A percentile compares a stretch with the other conserved stretches of the same genome.
Conservation (phyloP, 2,329 filamentous ascomycete species). For the Clarireedia sp. region DNA sequence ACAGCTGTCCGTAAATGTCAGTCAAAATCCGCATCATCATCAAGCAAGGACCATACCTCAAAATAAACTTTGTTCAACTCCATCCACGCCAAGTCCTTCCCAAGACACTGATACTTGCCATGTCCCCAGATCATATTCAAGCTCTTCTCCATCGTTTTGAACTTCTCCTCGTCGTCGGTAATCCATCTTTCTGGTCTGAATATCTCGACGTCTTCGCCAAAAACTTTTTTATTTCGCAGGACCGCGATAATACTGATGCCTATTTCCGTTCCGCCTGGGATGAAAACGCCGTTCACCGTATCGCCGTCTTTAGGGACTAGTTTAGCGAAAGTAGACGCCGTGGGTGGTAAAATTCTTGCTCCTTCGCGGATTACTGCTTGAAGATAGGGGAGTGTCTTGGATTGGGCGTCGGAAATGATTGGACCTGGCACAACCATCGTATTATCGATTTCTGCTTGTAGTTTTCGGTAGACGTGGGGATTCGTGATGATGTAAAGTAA, state of each 20-base stretch:
- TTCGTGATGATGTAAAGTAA: slow-evolving; percentile 11
- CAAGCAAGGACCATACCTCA: slow-evolving; percentile 32
- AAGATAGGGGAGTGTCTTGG: slow-evolving; percentile 37
- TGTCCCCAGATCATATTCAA: slow-evolving; percentile 35
- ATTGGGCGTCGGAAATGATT: slow-evolving; percentile 30
- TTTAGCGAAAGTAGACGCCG: slow-evolving; percentile 22
- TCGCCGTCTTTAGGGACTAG: slow-evolving; percentile 18
- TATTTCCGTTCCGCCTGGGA: slow-evolving; percentile 14
- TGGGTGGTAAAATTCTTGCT: slow-evolving; percentile 38
- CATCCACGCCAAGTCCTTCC: slow-evolving; percentile 40
- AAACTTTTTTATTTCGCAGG: slow-evolving; percentile 30
- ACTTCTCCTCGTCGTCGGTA: slow-evolving; percentile 27
- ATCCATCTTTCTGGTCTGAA: slow-evolving; percentile 46
- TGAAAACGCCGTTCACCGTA: slow-evolving; percentile 12
- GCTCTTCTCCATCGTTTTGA: slow-evolving; percentile 31
- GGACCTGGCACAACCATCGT: not conserved
- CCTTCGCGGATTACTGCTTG: slow-evolving; percentile 43
- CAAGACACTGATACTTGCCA: slow-evolving; percentile 37
- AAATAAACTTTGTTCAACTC: slow-evolving; percentile 41
- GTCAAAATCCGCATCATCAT: not conserved
- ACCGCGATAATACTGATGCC: slow-evolving; percentile 29
- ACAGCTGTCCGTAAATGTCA: not conserved
- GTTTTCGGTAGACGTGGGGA: not conserved
- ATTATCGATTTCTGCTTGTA: slow-evolving; percentile 8
- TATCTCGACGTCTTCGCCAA: slow-evolving; percentile 31